Conservation (phyloP, 163 green algal genomes). For the Scenedesmus sp. region DNA sequence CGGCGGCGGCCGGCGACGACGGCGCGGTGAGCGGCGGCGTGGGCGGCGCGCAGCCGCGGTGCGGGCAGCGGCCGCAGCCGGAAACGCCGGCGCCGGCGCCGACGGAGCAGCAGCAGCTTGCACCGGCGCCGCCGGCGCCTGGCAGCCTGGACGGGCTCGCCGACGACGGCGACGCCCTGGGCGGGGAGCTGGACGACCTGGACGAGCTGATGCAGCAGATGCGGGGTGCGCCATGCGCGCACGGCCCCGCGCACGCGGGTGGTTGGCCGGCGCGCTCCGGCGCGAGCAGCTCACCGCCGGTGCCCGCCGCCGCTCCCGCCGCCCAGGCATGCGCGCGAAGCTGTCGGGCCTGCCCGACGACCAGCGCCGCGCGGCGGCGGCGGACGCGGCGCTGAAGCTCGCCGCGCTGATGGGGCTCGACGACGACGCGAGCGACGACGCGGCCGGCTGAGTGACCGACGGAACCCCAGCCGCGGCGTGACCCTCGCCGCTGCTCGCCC, state of each 20-base stretch:
- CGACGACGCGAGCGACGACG: constrained; percentile 37
- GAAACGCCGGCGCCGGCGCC: background rate
- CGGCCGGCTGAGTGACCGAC: too few species aligned
- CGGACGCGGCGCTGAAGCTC: constrained; percentile 49
- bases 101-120: background rate
- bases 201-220: constrained; percentile 21
- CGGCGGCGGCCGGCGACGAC: too few species aligned
- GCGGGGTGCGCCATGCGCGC: constrained; percentile 21
- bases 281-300: background rate
- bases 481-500: too few species aligned
- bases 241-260: too few species aligned
- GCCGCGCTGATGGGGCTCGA: constrained; percentile 47
- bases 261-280: background rate
- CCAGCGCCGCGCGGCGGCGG: constrained; percentile 47
- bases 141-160: too few species aligned
- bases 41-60: background rate
- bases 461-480: too few species aligned
- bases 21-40: too few species aligned
- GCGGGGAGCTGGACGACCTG: constrained; percentile 3
- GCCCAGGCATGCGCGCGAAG: constrained; percentile 3
- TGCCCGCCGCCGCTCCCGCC: constrained; percentile 31
- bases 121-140: background rate
- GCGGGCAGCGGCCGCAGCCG: background rate
- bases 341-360: constrained; percentile 48
- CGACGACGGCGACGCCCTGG: background rate